Base-by-base conservation (phyloP, 1,284 basidiomycete species). In the Pyrrhoderma noxium region DNA sequence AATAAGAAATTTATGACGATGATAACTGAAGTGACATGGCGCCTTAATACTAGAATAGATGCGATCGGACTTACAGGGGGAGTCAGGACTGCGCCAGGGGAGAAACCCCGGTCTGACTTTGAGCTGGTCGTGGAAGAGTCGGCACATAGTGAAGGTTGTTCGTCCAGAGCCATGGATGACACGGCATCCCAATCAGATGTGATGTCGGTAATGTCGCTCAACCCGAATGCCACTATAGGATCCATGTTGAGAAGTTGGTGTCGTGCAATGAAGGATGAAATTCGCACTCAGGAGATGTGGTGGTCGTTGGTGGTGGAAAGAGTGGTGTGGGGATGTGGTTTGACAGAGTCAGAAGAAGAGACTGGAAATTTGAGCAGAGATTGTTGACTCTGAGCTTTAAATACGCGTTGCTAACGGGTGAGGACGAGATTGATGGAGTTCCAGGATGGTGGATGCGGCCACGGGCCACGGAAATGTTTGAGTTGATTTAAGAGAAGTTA, bases 51-150 rank as follows among this genome's bases (percentile, higher is more conserved):
- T n/a, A n/a, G n/a, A 18, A 38, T 14, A 44, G n/a, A 35, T 14
- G 35, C 19, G 7, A 45, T 44, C 35, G 3, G 7, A 35, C 27
- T 31, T 34, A 55, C 53, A 8, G 53, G 53, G 14, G 53, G 53
- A n/a, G 53, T 55, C 31, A 55, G 40, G n/a, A 51, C 49, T 4
- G 46, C 51, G n/a, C 48, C 36, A 2, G 53, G 53, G 7, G 53
- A 55, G 13, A 42, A 47, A 4, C 25, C 31, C 13, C 43, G 22
- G 3, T 54, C 53, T 8, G 53, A 54, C 18, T 42, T 43, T 31
- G 19, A 25, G 21, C 48, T 44, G 8, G 11, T 41, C 11, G 36
- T 54, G 8, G 53, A 54, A 11, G 36, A 19, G 7, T 34, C 34
- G 5, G 52, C 43, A 31, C 27, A 31, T 11, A 31, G 11, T 11